phyloP scores from a whole-genome alignment of 2,329 filamentous ascomycete genomes.

The Lasiodiplodia hormozganensis region DNA sequence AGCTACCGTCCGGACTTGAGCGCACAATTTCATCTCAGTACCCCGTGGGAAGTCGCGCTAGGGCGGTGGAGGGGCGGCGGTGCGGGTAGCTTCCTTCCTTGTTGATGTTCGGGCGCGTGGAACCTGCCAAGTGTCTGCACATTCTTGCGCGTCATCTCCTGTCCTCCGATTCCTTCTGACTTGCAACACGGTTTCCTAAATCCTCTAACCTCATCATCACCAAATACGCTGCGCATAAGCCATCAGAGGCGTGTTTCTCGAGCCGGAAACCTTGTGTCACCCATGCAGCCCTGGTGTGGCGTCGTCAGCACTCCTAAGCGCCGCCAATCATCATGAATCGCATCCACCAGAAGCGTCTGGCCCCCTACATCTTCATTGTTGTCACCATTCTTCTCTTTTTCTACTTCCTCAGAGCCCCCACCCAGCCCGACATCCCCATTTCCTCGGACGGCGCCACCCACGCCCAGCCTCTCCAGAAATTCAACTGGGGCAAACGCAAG shows the following conservation, averaged over 20 bases:
- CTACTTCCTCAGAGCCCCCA: conserved; percentile 45
- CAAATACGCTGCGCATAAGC: no score
- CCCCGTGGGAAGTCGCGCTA: neutral
- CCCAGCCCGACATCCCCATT: conserved; percentile 32
- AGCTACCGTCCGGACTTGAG: no score
- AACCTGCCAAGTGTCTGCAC: conserved; percentile 14
- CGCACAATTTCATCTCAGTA: no score
- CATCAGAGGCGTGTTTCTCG: neutral
- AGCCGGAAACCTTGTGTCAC: neutral
- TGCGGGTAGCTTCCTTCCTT: neutral
- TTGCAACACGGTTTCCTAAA: no score
- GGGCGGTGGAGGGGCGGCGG: neutral
- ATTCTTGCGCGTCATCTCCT: conserved; percentile 3
- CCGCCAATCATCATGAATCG: conserved; percentile 43
- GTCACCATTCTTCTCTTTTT: conserved; percentile 46
- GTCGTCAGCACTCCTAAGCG: conserved; percentile 14
- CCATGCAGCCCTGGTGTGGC: neutral
- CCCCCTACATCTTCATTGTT: conserved; percentile 43
- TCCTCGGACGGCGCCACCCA: conserved; percentile 30
- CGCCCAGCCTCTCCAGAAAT: conserved; percentile 34
- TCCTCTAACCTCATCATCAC: neutral
- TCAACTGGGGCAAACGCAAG: conserved; percentile 49
- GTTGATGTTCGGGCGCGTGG: neutral
- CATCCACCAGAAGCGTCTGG: conserved; percentile 43
- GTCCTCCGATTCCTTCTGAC: neutral